These are phyloP conservation scores for Mycothermus thermophilus DNA, from an alignment of 495 filamentous ascomycete genomes.

Conservation along the genomic window DNA sequence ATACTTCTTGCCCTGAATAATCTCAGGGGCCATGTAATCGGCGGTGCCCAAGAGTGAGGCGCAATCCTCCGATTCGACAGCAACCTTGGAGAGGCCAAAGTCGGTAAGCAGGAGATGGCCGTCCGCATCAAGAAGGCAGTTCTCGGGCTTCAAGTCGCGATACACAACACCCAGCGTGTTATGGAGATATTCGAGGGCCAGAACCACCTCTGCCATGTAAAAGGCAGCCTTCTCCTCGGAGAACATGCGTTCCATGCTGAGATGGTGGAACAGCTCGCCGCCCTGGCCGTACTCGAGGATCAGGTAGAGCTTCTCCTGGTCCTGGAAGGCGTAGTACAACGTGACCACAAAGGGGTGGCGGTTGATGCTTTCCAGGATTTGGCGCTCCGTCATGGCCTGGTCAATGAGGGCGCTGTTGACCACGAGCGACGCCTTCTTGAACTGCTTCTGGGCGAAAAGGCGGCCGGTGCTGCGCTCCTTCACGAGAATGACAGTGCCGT, in stretches of 20 bases:
- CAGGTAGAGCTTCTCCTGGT: constrained; percentile 92
- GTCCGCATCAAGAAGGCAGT: constrained; percentile 81
- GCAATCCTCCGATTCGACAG: constrained; percentile 70
- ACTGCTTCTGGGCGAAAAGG: constrained; percentile 94
- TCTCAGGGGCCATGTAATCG: constrained; percentile 98
- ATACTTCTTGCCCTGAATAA: constrained; percentile 72
- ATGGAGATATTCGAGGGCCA: constrained; percentile 88
- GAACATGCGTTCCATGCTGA: constrained; percentile 85
- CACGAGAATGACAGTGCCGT: constrained; percentile 84
- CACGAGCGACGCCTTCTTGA: constrained; percentile 84
- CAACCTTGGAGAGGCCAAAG: constrained; percentile 91
- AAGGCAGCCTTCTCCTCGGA: constrained; percentile 75
- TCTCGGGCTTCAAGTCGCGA: constrained; percentile 93
- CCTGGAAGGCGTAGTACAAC: constrained; percentile 95
- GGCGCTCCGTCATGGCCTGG: constrained; percentile 92
- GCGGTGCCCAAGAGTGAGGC: constrained; percentile 83
- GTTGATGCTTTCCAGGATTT: constrained; percentile 87
- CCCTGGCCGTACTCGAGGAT: constrained; percentile 98
- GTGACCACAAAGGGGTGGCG: constrained; percentile 95
- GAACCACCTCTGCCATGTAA: constrained; percentile 95
- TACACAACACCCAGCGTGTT: constrained; percentile 85
- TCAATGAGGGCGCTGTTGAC: constrained; percentile 89
- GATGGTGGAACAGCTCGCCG: constrained; percentile 83
- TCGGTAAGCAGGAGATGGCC: constrained; percentile 92
- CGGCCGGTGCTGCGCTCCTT: constrained; percentile 76